Percentiles rank a stretch among this genome's conserved stretches.
phyloP scores from a whole-genome alignment of 305 asterid genomes.

The Fraxinus angustifolia region DNA sequence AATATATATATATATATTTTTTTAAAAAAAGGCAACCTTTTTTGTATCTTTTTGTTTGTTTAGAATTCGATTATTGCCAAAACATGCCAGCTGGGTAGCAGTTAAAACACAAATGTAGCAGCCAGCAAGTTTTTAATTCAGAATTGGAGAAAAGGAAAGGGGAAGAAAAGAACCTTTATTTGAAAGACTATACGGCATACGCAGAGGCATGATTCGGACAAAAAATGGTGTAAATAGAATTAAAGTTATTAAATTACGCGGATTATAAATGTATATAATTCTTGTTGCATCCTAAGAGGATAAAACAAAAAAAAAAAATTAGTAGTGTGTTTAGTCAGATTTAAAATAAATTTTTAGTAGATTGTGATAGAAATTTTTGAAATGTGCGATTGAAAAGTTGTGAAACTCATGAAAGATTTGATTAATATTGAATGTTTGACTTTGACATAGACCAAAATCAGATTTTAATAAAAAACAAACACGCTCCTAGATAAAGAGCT shows the following conservation, averaged over 20 bases:
- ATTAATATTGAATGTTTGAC: no score
- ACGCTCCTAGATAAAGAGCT: no score
- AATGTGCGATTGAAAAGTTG: no score
- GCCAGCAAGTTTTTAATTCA: not conserved
- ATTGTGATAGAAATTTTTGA: no score
- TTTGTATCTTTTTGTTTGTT: not conserved
- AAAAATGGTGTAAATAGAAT: not conserved
- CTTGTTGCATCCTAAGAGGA: not conserved
- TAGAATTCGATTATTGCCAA: not conserved
- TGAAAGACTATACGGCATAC: not conserved
- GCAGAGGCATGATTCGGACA: not conserved
- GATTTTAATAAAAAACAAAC: no score
- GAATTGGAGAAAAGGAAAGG: not conserved
- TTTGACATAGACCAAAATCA: no score
- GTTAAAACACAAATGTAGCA: not conserved
- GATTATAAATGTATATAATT: not conserved
- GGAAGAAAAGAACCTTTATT: not conserved
- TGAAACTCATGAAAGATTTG: no score
- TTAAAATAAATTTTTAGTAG: no score
- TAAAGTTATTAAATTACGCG: no score
- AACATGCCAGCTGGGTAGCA: not conserved
- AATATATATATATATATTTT: no score
- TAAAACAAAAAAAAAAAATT: not conserved
- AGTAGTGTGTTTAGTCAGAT: not conserved
- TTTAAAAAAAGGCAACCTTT: not conserved